A percentile compares a stretch with the other conserved stretches of the same genome.
phyloP scores from a whole-genome alignment of 768 basidiomycete genomes.

The Hebeloma cylindrosporum region DNA sequence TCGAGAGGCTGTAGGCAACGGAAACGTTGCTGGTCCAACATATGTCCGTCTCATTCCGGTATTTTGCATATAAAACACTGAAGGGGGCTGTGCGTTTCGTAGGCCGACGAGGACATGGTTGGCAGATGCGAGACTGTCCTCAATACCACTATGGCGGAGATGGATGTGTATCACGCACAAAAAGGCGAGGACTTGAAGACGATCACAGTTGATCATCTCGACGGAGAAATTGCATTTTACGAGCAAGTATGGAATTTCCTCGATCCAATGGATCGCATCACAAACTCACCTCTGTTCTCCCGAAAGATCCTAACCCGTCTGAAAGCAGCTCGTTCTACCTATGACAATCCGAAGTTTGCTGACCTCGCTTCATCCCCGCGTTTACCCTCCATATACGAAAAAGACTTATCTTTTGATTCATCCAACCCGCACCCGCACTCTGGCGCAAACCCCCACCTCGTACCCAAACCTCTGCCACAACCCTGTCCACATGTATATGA shows the following conservation, averaged over 20 bases:
- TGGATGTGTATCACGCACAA: constrained; percentile 76
- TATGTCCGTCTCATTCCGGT: constrained; percentile 4
- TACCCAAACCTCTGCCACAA: constrained; percentile 55
- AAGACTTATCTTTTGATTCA: constrained; percentile 46
- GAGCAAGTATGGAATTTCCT: constrained; percentile 50
- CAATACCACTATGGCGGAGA: constrained; percentile 87
- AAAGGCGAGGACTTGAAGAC: constrained; percentile 67
- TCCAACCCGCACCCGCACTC: constrained; percentile 16
- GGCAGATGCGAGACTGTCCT: constrained; percentile 84
- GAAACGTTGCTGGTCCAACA: constrained; percentile 5
- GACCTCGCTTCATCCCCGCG: constrained; percentile 51
- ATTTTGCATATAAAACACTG: background rate
- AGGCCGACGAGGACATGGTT: constrained; percentile 66
- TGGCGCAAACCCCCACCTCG: constrained; percentile 41
- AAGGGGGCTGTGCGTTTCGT: too few relatives aligned
- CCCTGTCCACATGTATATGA: constrained; percentile 82
- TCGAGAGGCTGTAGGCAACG: constrained; percentile 44
- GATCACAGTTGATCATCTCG: constrained; percentile 66
- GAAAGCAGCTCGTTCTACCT: constrained; percentile 51
- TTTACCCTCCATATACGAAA: constrained; percentile 73
- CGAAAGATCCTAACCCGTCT: constrained; percentile 58
- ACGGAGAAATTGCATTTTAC: constrained; percentile 75
- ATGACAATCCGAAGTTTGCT: constrained; percentile 49
- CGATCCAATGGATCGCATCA: background rate
- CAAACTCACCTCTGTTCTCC: background rate